Evolutionary conservation across 1,284 basidiomycete species (phyloP).

Genomic region (Puccinia polysora): DNA sequence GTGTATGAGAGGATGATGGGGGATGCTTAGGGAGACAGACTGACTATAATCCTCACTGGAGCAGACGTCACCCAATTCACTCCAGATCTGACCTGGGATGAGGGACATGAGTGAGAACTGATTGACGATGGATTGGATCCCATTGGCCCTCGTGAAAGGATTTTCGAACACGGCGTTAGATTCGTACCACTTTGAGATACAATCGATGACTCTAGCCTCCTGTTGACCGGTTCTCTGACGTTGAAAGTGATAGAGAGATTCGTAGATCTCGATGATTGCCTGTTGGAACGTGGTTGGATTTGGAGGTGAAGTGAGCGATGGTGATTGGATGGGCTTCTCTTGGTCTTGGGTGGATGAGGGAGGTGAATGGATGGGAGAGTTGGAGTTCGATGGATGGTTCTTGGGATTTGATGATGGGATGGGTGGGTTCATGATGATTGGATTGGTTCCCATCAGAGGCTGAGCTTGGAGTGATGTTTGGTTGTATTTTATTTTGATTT

Average conservation of each 20-base stretch:
- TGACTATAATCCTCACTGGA: slow-evolving; percentile 14
- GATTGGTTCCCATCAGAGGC: too few species aligned
- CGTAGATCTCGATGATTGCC: slow-evolving; percentile 28
- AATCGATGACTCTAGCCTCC: neutral
- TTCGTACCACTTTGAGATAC: slow-evolving; percentile 31
- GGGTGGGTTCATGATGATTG: too few species aligned
- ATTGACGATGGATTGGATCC: slow-evolving; percentile 1
- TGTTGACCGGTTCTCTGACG: neutral
- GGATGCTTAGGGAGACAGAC: neutral
- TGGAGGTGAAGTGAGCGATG: too few species aligned
- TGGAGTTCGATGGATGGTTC: too few species aligned
- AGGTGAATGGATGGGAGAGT: too few species aligned
- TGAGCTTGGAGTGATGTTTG: too few species aligned
- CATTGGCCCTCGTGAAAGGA: slow-evolving; percentile 4
- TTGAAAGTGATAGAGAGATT: slow-evolving; percentile 16
- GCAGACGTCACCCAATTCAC: slow-evolving; percentile 22
- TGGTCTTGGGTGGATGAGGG: too few species aligned
- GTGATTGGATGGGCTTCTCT: too few species aligned
- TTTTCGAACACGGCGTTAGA: slow-evolving; percentile 19
- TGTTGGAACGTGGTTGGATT: slow-evolving; percentile 18
- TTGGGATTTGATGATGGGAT: too few species aligned
- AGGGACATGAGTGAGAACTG: slow-evolving; percentile 27
- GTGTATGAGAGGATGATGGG: too few species aligned
- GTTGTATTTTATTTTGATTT: too few species aligned
- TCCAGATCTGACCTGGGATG: slow-evolving; percentile 18